These are phyloP conservation scores for Castanopsis chinensis DNA, from an alignment of 306 rosid genomes.

Conservation along the genomic window DNA sequence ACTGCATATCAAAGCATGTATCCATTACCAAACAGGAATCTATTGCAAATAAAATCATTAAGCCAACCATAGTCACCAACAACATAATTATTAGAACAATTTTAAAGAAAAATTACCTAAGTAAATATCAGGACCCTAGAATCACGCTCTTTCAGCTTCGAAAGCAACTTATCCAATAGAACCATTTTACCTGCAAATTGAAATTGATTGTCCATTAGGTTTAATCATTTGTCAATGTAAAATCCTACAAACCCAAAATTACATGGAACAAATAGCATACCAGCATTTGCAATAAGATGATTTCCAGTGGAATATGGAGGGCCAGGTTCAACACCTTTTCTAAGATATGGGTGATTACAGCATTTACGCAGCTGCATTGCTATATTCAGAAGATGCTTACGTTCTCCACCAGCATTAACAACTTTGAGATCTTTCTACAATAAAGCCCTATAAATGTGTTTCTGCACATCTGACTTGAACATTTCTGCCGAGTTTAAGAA, in stretches of 20 bases:
- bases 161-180: constrained; percentile 94
- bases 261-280: constrained; percentile 37
- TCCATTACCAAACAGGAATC: neutral
- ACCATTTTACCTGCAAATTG: constrained; percentile 84
- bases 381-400: constrained; percentile 89
- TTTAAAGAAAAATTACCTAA: constrained; percentile 46
- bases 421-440: constrained; percentile 98
- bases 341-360: constrained; percentile 95
- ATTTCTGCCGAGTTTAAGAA: constrained; percentile 93
- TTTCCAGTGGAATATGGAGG: constrained; percentile 96
- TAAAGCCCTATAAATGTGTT: constrained; percentile 83
- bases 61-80: neutral
- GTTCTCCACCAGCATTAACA: constrained; percentile 98
- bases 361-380: constrained; percentile 99
- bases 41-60: constrained; percentile 3
- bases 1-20: neutral
- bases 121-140: constrained; percentile 93
- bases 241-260: constrained; percentile 1
- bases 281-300: constrained; percentile 87
- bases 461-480: constrained; percentile 99
- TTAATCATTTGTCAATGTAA: neutral
- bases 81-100: neutral
- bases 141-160: constrained; percentile 92
- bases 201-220: neutral
- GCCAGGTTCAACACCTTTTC: constrained; percentile 99